These are phyloP conservation scores for Strobilomyces confusus DNA, from an alignment of 768 basidiomycete genomes.

Conservation along the genomic window DNA sequence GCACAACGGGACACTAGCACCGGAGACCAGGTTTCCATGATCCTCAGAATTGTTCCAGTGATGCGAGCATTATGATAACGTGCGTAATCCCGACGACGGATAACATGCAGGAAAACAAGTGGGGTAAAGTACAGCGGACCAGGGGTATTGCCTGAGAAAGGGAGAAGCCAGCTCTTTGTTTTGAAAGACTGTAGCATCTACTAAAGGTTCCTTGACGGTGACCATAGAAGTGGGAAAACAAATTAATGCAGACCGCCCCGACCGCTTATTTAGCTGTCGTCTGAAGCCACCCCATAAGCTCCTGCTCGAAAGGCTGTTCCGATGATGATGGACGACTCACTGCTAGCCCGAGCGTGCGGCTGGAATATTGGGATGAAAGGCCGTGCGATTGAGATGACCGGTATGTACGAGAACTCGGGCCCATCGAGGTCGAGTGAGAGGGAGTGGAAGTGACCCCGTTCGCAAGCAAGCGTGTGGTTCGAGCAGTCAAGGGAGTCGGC, in stretches of 20 bases:
- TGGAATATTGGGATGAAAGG: slow-evolving; percentile 71
- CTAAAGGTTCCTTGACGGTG: slow-evolving; percentile 15
- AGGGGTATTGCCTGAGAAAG: slow-evolving; percentile 34
- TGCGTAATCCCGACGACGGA: slow-evolving; percentile 34
- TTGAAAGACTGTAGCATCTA: slow-evolving; percentile 28
- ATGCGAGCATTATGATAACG: slow-evolving; percentile 37
- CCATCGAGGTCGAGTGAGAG: slow-evolving; percentile 51
- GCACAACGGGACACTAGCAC: too few species aligned
- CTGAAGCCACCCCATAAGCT: slow-evolving; percentile 37
- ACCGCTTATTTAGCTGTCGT: slow-evolving; percentile 31
- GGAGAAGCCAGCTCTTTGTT: slow-evolving; percentile 36
- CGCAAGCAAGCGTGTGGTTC: slow-evolving; percentile 52
- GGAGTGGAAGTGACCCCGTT: slow-evolving; percentile 58
- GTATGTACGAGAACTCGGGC: slow-evolving; percentile 62
- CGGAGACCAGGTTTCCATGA: not conserved
- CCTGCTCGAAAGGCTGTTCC: slow-evolving; percentile 32
- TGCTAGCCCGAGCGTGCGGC: slow-evolving; percentile 68
- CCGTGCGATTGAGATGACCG: slow-evolving; percentile 66
- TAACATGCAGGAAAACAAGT: slow-evolving; percentile 32
- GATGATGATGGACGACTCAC: slow-evolving; percentile 46
- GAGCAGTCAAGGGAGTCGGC: slow-evolving; percentile 82
- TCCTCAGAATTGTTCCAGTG: slow-evolving; percentile 6
- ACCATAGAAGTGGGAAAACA: slow-evolving; percentile 1
- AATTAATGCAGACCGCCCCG: slow-evolving; percentile 12
- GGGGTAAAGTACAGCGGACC: slow-evolving; percentile 41